Evolutionary conservation across 1,284 basidiomycete species (phyloP).

Genomic region (Papiliotrema flavescens): DNA sequence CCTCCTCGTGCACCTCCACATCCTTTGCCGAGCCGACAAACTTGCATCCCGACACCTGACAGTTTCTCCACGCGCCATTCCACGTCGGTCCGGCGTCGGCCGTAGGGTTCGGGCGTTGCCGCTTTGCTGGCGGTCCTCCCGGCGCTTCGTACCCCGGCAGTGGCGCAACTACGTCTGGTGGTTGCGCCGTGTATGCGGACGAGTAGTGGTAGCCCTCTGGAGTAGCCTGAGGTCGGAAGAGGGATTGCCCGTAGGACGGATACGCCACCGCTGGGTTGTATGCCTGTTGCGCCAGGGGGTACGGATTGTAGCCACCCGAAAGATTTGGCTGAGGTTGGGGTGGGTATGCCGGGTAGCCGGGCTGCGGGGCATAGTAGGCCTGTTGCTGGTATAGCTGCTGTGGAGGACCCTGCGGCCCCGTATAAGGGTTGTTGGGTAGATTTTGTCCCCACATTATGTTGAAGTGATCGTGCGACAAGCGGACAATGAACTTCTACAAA

Average conservation of each 20-base stretch:
- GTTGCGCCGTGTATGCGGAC: slow-evolving; percentile 50
- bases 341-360: neutral
- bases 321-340: neutral
- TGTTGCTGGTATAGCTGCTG: neutral
- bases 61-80: slow-evolving; percentile 48
- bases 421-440: no score
- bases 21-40: slow-evolving; percentile 71
- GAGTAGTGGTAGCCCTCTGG: slow-evolving; percentile 58
- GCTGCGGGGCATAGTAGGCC: neutral
- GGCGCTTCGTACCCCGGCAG: slow-evolving; percentile 1
- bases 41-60: slow-evolving; percentile 63
- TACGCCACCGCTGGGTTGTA: neutral
- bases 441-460: no score
- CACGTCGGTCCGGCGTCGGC: neutral
- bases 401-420: no score
- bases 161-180: neutral
- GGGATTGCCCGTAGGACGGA: slow-evolving; percentile 16
- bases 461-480: no score
- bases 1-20: slow-evolving; percentile 82
- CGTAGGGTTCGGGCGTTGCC: slow-evolving; percentile 1
- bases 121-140: slow-evolving; percentile 13
- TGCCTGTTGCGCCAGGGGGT: neutral
- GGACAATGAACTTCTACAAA: no score
- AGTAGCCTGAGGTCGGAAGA: slow-evolving; percentile 47
- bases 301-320: slow-evolving; percentile 6